phyloP scores from a whole-genome alignment of 192 early-diverging fungal genomes.

The Coemansia sp. region DNA sequence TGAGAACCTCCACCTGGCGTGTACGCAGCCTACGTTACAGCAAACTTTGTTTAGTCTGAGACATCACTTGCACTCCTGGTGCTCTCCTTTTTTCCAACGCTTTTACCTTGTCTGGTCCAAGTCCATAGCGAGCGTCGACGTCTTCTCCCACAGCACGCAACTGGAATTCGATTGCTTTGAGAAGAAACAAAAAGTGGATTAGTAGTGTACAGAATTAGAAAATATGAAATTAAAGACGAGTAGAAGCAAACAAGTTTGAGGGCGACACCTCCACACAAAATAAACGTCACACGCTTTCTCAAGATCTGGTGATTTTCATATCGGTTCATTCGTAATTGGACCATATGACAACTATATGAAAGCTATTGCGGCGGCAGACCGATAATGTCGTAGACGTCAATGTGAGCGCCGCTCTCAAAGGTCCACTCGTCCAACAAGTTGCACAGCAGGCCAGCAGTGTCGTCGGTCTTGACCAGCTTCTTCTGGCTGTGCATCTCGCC shows the following conservation, averaged over 20 bases:
- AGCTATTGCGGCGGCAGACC: conserved; percentile 7
- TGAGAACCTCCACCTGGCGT: conserved; percentile 43
- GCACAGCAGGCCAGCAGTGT: conserved; percentile 62
- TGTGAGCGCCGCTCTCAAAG: conserved; percentile 63
- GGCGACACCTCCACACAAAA: too few species aligned
- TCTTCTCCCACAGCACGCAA: background rate
- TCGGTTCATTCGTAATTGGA: background rate
- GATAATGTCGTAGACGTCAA: conserved; percentile 64
- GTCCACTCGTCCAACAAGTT: conserved; percentile 57
- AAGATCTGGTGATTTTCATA: background rate
- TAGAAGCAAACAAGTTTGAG: background rate
- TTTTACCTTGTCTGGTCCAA: conserved; percentile 2
- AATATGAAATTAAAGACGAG: background rate
- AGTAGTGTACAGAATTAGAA: background rate
- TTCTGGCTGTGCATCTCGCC: conserved; percentile 61
- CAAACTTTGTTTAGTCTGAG: too few species aligned
- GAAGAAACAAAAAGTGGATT: background rate
- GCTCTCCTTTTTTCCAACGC: too few species aligned
- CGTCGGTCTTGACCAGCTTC: conserved; percentile 65
- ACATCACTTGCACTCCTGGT: too few species aligned
- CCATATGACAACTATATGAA: too few species aligned
- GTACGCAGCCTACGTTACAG: conserved; percentile 30
- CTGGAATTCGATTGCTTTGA: background rate
- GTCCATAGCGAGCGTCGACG: background rate
- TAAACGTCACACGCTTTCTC: too few species aligned